Evolutionary conservation across 768 basidiomycete species (phyloP).

Genomic region (Rhizopogon sp.): DNA sequence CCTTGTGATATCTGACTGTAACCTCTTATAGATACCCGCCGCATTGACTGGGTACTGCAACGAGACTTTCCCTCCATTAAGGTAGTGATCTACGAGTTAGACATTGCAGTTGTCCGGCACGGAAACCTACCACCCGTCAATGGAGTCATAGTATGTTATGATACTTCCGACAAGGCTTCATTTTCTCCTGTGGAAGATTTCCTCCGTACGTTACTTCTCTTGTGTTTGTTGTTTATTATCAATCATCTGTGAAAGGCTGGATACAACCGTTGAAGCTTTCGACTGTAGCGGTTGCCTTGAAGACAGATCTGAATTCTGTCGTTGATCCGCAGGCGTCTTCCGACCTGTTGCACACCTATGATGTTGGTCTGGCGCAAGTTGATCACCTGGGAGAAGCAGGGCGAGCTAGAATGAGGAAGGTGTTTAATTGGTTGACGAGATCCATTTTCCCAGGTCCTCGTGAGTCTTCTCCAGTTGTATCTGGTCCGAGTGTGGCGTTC

Average conservation of each 20-base stretch:
- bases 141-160: constrained; percentile 85
- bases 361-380: constrained; percentile 78
- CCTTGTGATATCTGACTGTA: constrained; percentile 19
- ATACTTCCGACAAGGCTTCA: constrained; percentile 58
- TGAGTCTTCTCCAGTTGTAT: constrained; percentile 14
- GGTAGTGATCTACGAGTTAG: constrained; percentile 52
- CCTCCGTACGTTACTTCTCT: constrained; percentile 51
- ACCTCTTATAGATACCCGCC: constrained; percentile 27
- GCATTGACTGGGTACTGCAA: constrained; percentile 27
- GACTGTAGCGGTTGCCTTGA: constrained; percentile 80
- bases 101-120: constrained; percentile 42
- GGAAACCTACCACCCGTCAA: constrained; percentile 55
- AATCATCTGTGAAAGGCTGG: constrained; percentile 38
- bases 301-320: constrained; percentile 61
- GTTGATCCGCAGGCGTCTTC: constrained; percentile 54
- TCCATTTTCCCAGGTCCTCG: constrained; percentile 48
- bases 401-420: constrained; percentile 66
- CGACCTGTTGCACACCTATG: constrained; percentile 51
- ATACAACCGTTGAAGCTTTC: constrained; percentile 56
- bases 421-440: constrained; percentile 71
- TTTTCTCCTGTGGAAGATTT: constrained; percentile 63
- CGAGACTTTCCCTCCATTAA: constrained; percentile 39
- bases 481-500: constrained; percentile 1
- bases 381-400: constrained; percentile 50
- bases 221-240: constrained; percentile 3